Percentiles rank a stretch among this genome's conserved stretches.
These are phyloP conservation scores for Fraxinus sp. DNA, from an alignment of 305 asterid genomes.

Conservation along the genomic window DNA sequence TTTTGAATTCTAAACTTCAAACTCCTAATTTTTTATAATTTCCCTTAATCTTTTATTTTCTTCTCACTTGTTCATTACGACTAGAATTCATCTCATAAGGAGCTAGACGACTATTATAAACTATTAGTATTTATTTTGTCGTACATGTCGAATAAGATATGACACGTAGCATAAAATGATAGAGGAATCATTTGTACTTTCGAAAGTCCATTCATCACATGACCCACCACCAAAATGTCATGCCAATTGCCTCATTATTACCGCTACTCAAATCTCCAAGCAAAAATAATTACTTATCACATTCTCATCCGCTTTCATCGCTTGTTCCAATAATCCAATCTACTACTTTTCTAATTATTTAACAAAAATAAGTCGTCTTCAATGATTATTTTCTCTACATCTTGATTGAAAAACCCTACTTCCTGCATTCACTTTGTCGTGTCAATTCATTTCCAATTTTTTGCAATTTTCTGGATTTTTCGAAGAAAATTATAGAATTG, in stretches of 20 bases:
- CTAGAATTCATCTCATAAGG: neutral
- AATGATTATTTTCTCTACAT: constrained; percentile 32
- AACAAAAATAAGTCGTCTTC: constrained; percentile 5
- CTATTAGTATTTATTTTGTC: neutral
- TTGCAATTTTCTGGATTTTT: constrained; percentile 18
- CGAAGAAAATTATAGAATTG: constrained; percentile 37
- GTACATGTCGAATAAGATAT: neutral
- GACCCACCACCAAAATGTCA: neutral
- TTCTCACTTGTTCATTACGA: neutral
- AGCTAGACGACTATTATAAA: neutral
- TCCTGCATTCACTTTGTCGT: constrained; percentile 13
- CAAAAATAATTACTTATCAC: neutral
- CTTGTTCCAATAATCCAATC: constrained; percentile 1
- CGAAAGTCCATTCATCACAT: neutral
- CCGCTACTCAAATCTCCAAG: constrained; percentile 36
- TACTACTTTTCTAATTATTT: neutral
- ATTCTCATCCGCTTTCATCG: constrained; percentile 44
- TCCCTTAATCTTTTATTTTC: neutral
- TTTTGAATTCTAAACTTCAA: too few relatives aligned
- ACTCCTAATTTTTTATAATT: too few relatives aligned
- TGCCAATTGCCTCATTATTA: constrained; percentile 31
- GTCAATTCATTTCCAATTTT: neutral
- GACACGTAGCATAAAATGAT: neutral
- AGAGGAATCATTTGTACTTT: neutral
- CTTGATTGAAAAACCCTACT: constrained; percentile 41